These are phyloP conservation scores for Mycothermus thermophilus DNA, from an alignment of 495 filamentous ascomycete genomes.

Conservation along the genomic window DNA sequence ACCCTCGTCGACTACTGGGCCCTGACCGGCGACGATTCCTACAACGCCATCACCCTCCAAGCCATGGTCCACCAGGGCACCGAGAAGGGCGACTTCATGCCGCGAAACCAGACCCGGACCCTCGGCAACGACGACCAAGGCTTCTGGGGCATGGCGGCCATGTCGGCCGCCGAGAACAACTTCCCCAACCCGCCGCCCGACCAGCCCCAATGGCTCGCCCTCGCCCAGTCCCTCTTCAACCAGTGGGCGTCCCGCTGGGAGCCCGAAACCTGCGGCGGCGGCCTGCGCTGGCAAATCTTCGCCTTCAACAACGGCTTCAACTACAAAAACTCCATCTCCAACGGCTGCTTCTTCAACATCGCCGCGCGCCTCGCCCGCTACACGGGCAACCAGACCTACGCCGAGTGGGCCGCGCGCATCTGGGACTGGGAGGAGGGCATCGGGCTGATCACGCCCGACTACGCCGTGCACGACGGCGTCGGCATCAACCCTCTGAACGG, in stretches of 20 bases:
- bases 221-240: constrained; percentile 71
- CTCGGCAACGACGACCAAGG: constrained; percentile 76
- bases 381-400: constrained; percentile 64
- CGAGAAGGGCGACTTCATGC: constrained; percentile 57
- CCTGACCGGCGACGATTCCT: constrained; percentile 61
- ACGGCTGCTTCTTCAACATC: constrained; percentile 72
- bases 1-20: constrained; percentile 72
- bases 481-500: constrained; percentile 24
- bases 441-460: constrained; percentile 47
- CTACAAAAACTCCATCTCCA: constrained; percentile 69
- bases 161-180: constrained; percentile 68
- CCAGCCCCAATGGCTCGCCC: constrained; percentile 60
- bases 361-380: constrained; percentile 60
- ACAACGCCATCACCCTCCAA: constrained; percentile 54
- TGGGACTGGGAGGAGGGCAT: constrained; percentile 53
- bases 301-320: constrained; percentile 67
- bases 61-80: constrained; percentile 60
- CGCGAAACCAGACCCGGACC: constrained; percentile 62
- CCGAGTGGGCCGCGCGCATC: constrained; percentile 56
- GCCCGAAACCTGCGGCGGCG: constrained; percentile 51
- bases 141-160: constrained; percentile 74
- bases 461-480: constrained; percentile 55
- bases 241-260: constrained; percentile 58
- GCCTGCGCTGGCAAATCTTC: constrained; percentile 77
- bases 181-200: constrained; percentile 51